These are phyloP conservation scores for Moesziomyces sp. DNA, from an alignment of 1,284 basidiomycete species.

Conservation along the genomic window DNA sequence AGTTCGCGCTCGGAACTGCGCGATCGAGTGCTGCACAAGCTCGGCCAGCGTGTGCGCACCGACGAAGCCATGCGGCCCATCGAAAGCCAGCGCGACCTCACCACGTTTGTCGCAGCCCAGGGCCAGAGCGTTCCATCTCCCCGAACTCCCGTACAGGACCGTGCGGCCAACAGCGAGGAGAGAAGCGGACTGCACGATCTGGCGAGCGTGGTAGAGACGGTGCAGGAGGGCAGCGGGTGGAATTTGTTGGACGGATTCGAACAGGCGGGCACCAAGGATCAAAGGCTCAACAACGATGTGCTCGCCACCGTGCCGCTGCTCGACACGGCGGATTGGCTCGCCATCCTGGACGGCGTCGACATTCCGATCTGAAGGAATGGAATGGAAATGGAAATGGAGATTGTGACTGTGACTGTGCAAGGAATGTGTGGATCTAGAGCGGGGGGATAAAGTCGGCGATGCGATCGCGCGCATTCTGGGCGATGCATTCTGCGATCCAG, in stretches of 20 bases:
- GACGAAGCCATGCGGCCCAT: neutral
- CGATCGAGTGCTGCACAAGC: slow-evolving; percentile 21
- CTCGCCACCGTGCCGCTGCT: slow-evolving; percentile 25
- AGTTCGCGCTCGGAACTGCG: slow-evolving; percentile 24
- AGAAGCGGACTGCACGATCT: slow-evolving; percentile 25
- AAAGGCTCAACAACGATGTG: slow-evolving; percentile 1
- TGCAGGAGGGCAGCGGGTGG: no score
- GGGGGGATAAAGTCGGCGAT: slow-evolving; percentile 49
- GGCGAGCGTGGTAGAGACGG: slow-evolving; percentile 25
- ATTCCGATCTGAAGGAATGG: slow-evolving; percentile 12
- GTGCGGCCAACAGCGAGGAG: neutral
- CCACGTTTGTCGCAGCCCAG: slow-evolving; percentile 16
- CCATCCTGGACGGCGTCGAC: slow-evolving; percentile 31
- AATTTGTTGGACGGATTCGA: no score
- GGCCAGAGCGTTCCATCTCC: neutral
- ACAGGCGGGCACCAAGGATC: neutral
- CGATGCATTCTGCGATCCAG: slow-evolving; percentile 86
- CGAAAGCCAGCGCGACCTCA: slow-evolving; percentile 27
- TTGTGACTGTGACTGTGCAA: no score
- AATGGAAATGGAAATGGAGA: no score
- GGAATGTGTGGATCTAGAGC: neutral
- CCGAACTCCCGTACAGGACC: neutral
- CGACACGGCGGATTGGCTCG: slow-evolving; percentile 32
- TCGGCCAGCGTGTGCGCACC: slow-evolving; percentile 7
- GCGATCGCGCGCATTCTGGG: slow-evolving; percentile 58